Conservation (phyloP, 805 yeast genomes). For the Wickerhamiella bombiphila region DNA sequence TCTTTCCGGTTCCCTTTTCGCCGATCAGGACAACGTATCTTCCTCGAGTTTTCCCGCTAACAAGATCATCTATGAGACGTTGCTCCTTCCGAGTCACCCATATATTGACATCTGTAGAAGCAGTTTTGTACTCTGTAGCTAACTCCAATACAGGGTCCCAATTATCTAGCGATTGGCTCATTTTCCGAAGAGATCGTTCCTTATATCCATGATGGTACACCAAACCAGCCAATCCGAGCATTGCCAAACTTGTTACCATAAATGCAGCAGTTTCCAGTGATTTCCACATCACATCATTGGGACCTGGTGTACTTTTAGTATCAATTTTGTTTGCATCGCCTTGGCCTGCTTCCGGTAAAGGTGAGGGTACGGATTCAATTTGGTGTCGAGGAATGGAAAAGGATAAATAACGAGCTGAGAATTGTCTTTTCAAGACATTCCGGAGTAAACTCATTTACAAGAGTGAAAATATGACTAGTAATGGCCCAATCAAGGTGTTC, state of each 20-base stretch:
- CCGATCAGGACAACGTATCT: conserved; percentile 62
- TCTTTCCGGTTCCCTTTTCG: conserved; percentile 78
- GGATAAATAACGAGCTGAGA: too few species aligned
- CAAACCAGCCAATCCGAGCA: conserved; percentile 60
- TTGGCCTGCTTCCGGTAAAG: background rate
- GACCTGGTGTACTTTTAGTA: background rate
- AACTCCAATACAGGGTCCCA: conserved; percentile 54
- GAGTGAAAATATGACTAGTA: too few species aligned
- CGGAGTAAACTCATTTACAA: too few species aligned
- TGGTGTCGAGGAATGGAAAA: too few species aligned
- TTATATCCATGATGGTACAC: conserved; percentile 51
- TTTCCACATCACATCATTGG: conserved; percentile 2
- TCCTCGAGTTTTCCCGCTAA: conserved; percentile 50
- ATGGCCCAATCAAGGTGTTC: too few species aligned
- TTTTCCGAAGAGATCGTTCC: conserved; percentile 44
- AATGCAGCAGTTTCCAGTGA: conserved; percentile 50
- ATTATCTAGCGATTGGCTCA: conserved; percentile 48
- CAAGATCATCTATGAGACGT: conserved; percentile 43
- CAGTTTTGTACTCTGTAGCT: conserved; percentile 31
- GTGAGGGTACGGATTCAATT: background rate
- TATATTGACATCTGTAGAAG: conserved; percentile 23
- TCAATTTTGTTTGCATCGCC: background rate
- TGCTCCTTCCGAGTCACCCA: conserved; percentile 70
- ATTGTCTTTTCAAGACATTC: too few species aligned
- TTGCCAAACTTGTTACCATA: conserved; percentile 51